Evolutionary conservation across 1,284 basidiomycete genomes (phyloP).

Genomic region (Ceratobasidium papillatum): DNA sequence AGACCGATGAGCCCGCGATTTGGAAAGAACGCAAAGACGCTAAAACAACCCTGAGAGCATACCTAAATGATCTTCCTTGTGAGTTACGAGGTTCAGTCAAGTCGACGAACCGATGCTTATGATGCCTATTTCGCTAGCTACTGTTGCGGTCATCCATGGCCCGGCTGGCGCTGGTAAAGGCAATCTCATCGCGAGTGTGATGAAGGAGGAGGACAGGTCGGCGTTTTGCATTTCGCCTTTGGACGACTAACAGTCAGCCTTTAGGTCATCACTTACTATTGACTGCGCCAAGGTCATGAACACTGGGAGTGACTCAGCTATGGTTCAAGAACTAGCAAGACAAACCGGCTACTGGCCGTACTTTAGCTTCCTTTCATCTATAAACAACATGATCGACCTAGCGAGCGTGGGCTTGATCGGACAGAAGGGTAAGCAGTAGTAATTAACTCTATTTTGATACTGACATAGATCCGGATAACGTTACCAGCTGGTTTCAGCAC

Average conservation of each 20-base stretch:
- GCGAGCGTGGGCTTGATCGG: conserved; percentile 93
- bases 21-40: conserved; percentile 89
- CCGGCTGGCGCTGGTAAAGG: conserved; percentile 93
- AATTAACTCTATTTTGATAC: background rate
- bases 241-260: conserved; percentile 9
- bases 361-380: conserved; percentile 87
- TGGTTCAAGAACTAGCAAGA: conserved; percentile 74
- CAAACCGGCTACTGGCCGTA: conserved; percentile 93
- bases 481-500: conserved; percentile 81
- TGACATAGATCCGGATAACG: background rate
- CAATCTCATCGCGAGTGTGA: conserved; percentile 69
- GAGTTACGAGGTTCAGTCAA: conserved; percentile 45
- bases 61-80: conserved; percentile 80
- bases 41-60: conserved; percentile 70
- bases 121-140: conserved; percentile 55
- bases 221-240: conserved; percentile 44
- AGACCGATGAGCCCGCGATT: conserved; percentile 50
- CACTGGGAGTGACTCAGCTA: conserved; percentile 73
- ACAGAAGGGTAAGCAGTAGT: conserved; percentile 73
- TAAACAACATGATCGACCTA: conserved; percentile 91
- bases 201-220: conserved; percentile 69
- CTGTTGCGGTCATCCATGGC: conserved; percentile 85
- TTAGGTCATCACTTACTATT: conserved; percentile 75
- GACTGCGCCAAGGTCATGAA: conserved; percentile 84
- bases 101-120: background rate